These are phyloP conservation scores for Pythium chondricola DNA, from an alignment of 352 stramenopile species.

Conservation along the genomic window DNA sequence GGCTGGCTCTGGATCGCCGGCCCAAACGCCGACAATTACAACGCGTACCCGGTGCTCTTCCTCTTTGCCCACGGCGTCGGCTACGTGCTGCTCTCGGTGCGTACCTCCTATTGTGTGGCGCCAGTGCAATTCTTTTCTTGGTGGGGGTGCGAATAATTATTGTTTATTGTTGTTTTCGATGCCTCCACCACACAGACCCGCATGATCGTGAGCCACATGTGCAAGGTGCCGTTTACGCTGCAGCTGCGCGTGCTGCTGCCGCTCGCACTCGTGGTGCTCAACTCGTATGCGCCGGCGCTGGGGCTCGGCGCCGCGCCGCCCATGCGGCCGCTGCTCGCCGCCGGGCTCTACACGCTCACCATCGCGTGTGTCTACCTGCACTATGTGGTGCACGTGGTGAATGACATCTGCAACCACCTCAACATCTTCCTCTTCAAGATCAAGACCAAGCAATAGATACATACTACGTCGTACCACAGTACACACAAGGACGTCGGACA, in stretches of 20 bases:
- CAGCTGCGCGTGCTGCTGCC: slow-evolving; percentile 80
- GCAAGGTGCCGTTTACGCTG: slow-evolving; percentile 79
- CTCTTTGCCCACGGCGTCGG: slow-evolving; percentile 75
- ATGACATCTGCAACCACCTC: slow-evolving; percentile 83
- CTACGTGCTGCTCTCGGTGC: slow-evolving; percentile 83
- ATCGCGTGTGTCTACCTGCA: slow-evolving; percentile 74
- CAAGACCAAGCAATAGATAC: slow-evolving; percentile 20
- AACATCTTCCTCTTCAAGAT: slow-evolving; percentile 85
- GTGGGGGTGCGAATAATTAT: too few species aligned
- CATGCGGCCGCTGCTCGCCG: slow-evolving; percentile 60
- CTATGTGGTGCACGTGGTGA: slow-evolving; percentile 75
- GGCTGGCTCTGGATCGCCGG: slow-evolving; percentile 72
- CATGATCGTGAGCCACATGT: slow-evolving; percentile 90
- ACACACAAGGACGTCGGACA: too few species aligned
- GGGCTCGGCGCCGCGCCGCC: slow-evolving; percentile 41
- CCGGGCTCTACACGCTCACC: slow-evolving; percentile 63
- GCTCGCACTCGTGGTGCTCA: slow-evolving; percentile 67
- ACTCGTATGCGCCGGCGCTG: slow-evolving; percentile 50
- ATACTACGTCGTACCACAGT: too few species aligned
- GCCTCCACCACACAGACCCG: too few species aligned
- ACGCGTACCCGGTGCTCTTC: slow-evolving; percentile 66
- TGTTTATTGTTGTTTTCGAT: slow-evolving; percentile 2
- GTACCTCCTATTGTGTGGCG: slow-evolving; percentile 8
- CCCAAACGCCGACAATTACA: slow-evolving; percentile 57
- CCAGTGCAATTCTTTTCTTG: too few species aligned